Percentiles rank a stretch among this genome's conserved stretches.
Conservation (phyloP, 176 grass and related monocot genomes). For the Carex cristatella region DNA sequence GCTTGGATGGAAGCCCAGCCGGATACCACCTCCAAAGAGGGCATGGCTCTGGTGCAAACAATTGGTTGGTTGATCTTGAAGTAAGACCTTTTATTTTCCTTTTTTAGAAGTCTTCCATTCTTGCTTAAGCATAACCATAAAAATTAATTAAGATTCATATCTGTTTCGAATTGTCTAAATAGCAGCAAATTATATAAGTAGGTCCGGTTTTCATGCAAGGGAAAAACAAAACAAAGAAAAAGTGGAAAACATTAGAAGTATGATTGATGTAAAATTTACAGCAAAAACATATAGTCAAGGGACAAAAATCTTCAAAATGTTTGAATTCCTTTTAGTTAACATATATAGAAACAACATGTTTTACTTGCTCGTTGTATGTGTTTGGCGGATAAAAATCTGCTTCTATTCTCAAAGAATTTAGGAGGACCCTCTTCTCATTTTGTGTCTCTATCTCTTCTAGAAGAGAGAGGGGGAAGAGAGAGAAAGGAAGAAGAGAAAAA, state of each 20-base stretch:
- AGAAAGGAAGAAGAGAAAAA: too few species aligned
- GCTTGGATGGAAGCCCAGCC: slow-evolving; percentile 62
- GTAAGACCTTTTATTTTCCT: slow-evolving; percentile 6
- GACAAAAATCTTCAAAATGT: not conserved
- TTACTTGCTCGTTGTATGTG: too few species aligned
- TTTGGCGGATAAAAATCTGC: too few species aligned
- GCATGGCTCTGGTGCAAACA: slow-evolving; percentile 46
- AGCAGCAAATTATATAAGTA: not conserved
- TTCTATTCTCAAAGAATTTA: too few species aligned
- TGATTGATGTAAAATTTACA: not conserved
- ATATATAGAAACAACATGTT: too few species aligned
- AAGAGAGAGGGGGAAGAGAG: too few species aligned
- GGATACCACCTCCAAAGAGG: slow-evolving; percentile 58
- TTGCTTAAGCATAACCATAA: not conserved
- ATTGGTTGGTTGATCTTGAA: slow-evolving; percentile 62
- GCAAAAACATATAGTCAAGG: not conserved
- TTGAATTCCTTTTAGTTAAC: not conserved
- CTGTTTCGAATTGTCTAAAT: not conserved
- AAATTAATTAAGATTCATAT: not conserved
- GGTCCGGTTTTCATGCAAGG: not conserved
- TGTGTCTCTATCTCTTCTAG: too few species aligned
- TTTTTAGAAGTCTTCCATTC: not conserved
- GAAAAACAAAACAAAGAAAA: not conserved
- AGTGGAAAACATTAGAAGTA: too few species aligned
- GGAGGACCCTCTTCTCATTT: too few species aligned